Percentiles rank a stretch among this genome's conserved stretches.
Evolutionary conservation across 495 filamentous ascomycete genomes (phyloP).

Genomic region (Diplogelasinospora grovesii): DNA sequence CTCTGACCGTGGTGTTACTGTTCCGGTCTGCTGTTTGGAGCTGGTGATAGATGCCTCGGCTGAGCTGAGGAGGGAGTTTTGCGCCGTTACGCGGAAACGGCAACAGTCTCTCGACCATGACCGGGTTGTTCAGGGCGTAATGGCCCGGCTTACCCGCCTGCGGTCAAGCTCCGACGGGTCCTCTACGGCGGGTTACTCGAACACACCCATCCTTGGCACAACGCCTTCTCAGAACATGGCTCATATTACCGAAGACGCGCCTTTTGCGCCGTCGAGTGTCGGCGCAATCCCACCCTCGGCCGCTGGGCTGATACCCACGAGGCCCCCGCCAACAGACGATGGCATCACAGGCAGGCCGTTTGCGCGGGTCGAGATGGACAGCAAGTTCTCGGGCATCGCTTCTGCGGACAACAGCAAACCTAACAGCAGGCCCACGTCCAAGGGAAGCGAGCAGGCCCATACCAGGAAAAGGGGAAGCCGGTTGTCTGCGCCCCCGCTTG

Average conservation of each 20-base stretch:
- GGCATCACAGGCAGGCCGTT: conserved; percentile 44
- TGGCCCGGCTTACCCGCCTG: conserved; percentile 28
- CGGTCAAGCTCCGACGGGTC: conserved; percentile 7
- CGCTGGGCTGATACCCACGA: conserved; percentile 12
- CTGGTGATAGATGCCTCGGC: conserved; percentile 36
- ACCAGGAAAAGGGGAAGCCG: background rate
- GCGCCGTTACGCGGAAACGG: conserved; percentile 33
- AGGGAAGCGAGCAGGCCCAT: background rate
- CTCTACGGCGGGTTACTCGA: conserved; percentile 1
- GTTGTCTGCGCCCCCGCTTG: too few relatives aligned
- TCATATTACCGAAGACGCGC: conserved; percentile 2
- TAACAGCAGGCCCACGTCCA: too few relatives aligned
- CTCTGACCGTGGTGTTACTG: background rate
- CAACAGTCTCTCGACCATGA: conserved; percentile 33
- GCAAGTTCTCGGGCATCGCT: conserved; percentile 7
- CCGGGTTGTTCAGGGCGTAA: conserved; percentile 34
- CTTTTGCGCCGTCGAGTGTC: conserved; percentile 7
- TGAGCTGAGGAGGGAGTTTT: conserved; percentile 39
- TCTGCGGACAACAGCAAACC: conserved; percentile 20
- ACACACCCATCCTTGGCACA: conserved; percentile 8
- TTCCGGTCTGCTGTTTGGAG: conserved; percentile 35
- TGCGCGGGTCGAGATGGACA: conserved; percentile 26
- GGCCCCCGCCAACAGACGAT: conserved; percentile 30
- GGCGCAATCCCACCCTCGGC: conserved; percentile 4
- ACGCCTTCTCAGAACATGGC: conserved; percentile 11